A percentile compares a stretch with the other conserved stretches of the same genome.
Conservation (phyloP, 2,329 filamentous ascomycete genomes). For the Nigrospora sphaerica region DNA sequence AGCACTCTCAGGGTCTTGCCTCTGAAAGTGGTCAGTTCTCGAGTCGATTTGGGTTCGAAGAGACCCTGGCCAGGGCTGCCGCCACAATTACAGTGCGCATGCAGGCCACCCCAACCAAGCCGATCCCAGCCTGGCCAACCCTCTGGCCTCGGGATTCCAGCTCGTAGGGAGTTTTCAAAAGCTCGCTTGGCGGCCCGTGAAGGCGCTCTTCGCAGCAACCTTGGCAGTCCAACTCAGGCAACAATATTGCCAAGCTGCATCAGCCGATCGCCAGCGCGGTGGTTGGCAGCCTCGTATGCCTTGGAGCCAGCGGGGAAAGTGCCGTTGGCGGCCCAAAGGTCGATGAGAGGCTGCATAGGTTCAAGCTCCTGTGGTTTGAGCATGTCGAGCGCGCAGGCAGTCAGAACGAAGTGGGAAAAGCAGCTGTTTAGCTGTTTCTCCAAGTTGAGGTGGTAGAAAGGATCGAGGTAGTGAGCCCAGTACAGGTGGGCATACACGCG, state of each 20-base stretch:
- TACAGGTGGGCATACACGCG: constrained; percentile 96
- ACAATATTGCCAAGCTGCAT: constrained; percentile 34
- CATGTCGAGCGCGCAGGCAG: constrained; percentile 74
- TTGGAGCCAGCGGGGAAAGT: constrained; percentile 73
- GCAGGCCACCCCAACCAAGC: too few species aligned
- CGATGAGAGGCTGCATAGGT: constrained; percentile 91
- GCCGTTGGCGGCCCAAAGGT: constrained; percentile 84
- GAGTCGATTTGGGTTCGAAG: too few species aligned
- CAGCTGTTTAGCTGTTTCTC: constrained; percentile 81
- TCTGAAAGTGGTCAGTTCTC: too few species aligned
- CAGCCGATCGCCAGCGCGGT: constrained; percentile 51
- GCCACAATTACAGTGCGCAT: too few species aligned
- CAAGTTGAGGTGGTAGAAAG: constrained; percentile 75
- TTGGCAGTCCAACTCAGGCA: too few species aligned
- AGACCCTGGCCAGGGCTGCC: too few species aligned
- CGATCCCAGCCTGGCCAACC: too few species aligned
- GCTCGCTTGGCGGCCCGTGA: too few species aligned
- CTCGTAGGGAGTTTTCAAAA: too few species aligned
- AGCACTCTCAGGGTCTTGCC: too few species aligned
- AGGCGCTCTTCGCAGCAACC: too few species aligned
- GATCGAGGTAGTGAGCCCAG: constrained; percentile 86
- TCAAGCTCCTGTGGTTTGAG: constrained; percentile 85
- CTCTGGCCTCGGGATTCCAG: too few species aligned
- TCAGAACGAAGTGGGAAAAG: constrained; percentile 78
- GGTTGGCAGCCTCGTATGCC: constrained; percentile 58